A percentile compares a stretch with the other conserved stretches of the same genome.
phyloP scores from a whole-genome alignment of 2,329 filamentous ascomycete species.

The Fusarium sp. region DNA sequence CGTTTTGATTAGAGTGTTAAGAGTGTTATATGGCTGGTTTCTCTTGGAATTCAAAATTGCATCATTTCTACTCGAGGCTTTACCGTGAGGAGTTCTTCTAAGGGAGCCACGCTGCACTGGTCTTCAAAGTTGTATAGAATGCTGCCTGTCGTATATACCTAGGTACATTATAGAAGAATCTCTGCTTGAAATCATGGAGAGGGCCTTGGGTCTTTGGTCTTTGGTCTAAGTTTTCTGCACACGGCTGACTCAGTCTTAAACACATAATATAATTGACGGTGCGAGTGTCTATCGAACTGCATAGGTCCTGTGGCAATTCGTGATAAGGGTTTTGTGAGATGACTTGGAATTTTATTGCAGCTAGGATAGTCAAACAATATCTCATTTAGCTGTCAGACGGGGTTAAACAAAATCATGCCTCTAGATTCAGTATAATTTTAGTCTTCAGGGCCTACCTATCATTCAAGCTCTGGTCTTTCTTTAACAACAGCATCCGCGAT shows the following conservation, averaged over 20 bases:
- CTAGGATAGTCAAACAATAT: neutral
- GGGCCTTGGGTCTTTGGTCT: neutral
- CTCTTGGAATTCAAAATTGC: conserved; percentile 18
- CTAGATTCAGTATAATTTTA: neutral
- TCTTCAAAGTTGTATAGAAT: neutral
- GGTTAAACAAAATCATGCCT: neutral
- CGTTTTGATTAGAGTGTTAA: conserved; percentile 15
- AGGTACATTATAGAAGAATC: neutral
- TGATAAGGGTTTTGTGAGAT: neutral
- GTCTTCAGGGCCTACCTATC: neutral
- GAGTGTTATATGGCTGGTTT: conserved; percentile 8
- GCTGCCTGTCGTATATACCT: neutral
- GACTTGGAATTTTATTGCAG: neutral
- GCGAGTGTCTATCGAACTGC: neutral
- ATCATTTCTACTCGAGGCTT: conserved; percentile 21
- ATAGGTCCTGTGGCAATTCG: neutral
- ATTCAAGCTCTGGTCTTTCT: neutral
- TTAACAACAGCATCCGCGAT: neutral
- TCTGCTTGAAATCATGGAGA: neutral
- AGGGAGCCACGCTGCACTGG: conserved; percentile 2
- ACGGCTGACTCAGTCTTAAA: neutral
- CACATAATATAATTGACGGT: neutral
- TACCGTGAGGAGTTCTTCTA: neutral
- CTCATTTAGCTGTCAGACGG: neutral
- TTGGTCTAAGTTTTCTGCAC: neutral